Percentiles rank a stretch among this genome's conserved stretches.
Conservation (phyloP, 176 grass and related monocot species). For the Carex kokanica region DNA sequence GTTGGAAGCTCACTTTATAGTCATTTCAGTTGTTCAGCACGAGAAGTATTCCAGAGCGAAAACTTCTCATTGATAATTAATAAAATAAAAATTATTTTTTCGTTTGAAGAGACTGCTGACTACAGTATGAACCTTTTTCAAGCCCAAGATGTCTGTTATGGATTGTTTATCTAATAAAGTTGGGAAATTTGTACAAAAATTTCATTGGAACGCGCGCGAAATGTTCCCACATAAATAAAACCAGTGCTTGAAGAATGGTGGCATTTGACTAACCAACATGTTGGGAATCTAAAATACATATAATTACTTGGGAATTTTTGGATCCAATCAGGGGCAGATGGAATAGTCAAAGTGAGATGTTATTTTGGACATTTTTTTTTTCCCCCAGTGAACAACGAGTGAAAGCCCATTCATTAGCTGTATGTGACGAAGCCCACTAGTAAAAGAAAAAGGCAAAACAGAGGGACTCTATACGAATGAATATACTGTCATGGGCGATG, state of each 20-base stretch:
- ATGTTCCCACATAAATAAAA: background rate
- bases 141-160: background rate
- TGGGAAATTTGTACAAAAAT: background rate
- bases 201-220: background rate
- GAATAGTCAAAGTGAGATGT: no score
- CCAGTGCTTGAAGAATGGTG: background rate
- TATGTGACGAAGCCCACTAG: background rate
- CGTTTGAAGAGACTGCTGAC: background rate
- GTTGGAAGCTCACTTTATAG: background rate
- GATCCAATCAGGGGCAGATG: background rate
- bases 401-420: background rate
- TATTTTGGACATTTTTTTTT: background rate
- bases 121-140: background rate
- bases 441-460: background rate
- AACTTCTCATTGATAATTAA: background rate
- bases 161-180: background rate
- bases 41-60: background rate
- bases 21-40: background rate
- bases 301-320: background rate
- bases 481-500: background rate
- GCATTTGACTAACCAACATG: conserved; percentile 12
- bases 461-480: background rate
- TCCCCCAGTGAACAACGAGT: no score
- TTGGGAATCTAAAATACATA: background rate
- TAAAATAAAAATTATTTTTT: background rate